Conservation (phyloP, 169 alveolate genomes). For the Besnoitia besnoiti region DNA sequence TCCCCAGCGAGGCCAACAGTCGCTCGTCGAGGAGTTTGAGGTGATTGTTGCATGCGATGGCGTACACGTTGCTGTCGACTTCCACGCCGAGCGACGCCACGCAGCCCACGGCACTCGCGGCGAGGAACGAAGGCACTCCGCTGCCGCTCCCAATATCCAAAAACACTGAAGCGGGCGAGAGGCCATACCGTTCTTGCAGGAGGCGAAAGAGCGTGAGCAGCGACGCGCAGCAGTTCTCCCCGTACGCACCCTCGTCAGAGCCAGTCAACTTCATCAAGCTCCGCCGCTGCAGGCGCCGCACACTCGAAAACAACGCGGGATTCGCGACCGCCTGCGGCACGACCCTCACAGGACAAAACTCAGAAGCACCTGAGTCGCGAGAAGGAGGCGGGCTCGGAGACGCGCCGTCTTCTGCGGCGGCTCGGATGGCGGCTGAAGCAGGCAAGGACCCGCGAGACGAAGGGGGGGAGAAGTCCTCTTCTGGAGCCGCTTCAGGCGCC, state of each 20-base stretch:
- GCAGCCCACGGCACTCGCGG: constrained; percentile 63
- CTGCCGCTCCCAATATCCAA: constrained; percentile 66
- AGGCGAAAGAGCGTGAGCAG: constrained; percentile 42
- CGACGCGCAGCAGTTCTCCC: constrained; percentile 56
- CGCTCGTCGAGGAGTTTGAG: constrained; percentile 27
- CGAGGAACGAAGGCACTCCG: constrained; percentile 59
- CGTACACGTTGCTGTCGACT: constrained; percentile 54
- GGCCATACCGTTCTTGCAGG: constrained; percentile 35
- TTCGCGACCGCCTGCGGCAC: not conserved
- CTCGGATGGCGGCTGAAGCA: too few species aligned
- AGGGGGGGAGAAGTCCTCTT: too few species aligned
- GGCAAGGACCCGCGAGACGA: too few species aligned
- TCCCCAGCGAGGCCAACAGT: not conserved
- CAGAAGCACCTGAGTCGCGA: not conserved
- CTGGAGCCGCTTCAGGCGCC: too few species aligned
- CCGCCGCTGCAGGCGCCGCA: constrained; percentile 20
- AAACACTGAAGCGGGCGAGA: constrained; percentile 44
- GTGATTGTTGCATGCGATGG: constrained; percentile 53
- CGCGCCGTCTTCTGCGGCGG: too few species aligned
- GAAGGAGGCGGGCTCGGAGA: not conserved
- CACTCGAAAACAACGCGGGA: not conserved
- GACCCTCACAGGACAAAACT: not conserved
- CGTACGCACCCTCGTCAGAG: constrained; percentile 59
- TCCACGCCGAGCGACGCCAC: constrained; percentile 53
- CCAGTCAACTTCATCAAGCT: constrained; percentile 29